These are phyloP conservation scores for Phaeomoniella chlamydospora DNA, from an alignment of 2,329 filamentous ascomycete species.

Conservation along the genomic window DNA sequence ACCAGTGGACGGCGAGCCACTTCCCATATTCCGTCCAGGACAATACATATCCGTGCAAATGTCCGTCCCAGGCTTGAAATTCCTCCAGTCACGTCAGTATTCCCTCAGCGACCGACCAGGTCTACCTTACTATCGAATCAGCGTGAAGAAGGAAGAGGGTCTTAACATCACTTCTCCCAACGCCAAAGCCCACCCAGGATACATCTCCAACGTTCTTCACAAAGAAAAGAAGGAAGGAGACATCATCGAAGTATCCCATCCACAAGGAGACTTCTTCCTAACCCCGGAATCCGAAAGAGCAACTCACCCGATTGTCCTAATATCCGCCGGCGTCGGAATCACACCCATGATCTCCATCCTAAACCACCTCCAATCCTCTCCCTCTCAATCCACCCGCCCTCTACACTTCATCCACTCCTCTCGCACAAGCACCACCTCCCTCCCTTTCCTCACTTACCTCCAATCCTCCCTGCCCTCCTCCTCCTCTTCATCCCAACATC, in stretches of 20 bases:
- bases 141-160: conserved; percentile 52
- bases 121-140: conserved; percentile 54
- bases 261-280: conserved; percentile 47
- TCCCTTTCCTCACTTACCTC: conserved; percentile 33
- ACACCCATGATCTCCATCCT: conserved; percentile 48
- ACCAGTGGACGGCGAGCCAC: conserved; percentile 44
- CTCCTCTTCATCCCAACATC: conserved; percentile 27
- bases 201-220: conserved; percentile 57
- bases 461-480: conserved; percentile 38
- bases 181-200: conserved; percentile 41
- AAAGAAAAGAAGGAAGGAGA: conserved; percentile 47
- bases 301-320: conserved; percentile 40
- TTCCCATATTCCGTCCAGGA: conserved; percentile 53
- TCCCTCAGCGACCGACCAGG: conserved; percentile 47
- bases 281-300: conserved; percentile 15
- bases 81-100: conserved; percentile 56
- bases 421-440: conserved; percentile 47
- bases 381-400: conserved; percentile 20
- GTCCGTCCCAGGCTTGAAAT: conserved; percentile 42
- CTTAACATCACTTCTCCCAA: conserved; percentile 29
- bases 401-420: conserved; percentile 28
- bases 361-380: conserved; percentile 17
- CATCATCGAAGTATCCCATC: conserved; percentile 50
- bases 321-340: conserved; percentile 47
- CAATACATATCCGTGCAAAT: conserved; percentile 57